Percentiles rank a stretch among this genome's conserved stretches.
These are phyloP conservation scores for Calonectria naviculata DNA, from an alignment of 2,329 filamentous ascomycete genomes.

Conservation along the genomic window DNA sequence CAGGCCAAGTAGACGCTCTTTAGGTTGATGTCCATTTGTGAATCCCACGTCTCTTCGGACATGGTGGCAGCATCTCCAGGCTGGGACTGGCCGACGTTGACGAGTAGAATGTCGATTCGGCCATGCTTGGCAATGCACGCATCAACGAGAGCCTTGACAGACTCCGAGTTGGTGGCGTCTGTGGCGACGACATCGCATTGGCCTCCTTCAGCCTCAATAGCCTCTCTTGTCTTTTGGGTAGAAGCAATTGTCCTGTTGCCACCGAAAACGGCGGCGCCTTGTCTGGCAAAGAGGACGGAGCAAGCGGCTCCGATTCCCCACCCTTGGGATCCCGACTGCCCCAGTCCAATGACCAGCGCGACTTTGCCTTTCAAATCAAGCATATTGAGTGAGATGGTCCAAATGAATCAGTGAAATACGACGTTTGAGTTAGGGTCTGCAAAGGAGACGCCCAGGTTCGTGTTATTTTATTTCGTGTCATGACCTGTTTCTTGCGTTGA, in stretches of 20 bases:
- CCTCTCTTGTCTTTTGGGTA: constrained; percentile 51
- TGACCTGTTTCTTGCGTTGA: background rate
- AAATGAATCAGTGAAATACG: background rate
- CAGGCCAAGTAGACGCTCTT: constrained; percentile 66
- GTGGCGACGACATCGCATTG: constrained; percentile 53
- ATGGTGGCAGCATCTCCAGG: constrained; percentile 61
- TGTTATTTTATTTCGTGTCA: background rate
- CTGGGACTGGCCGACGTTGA: constrained; percentile 69
- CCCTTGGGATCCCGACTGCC: constrained; percentile 54
- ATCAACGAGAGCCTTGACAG: constrained; percentile 64
- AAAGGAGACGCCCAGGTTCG: background rate
- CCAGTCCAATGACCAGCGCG: constrained; percentile 58
- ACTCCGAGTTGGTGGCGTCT: constrained; percentile 63
- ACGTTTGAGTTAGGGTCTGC: background rate
- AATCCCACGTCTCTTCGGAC: constrained; percentile 61
- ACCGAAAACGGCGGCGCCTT: constrained; percentile 62
- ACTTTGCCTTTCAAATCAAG: constrained; percentile 55
- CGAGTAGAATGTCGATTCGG: constrained; percentile 69
- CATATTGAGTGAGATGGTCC: constrained; percentile 33
- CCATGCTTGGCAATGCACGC: constrained; percentile 63
- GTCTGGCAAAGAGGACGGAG: constrained; percentile 57
- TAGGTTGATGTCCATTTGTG: constrained; percentile 65
- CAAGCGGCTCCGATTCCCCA: constrained; percentile 65
- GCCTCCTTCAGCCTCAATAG: constrained; percentile 48
- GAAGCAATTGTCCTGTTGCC: constrained; percentile 58